Percentiles rank a stretch among this genome's conserved stretches.
These are phyloP conservation scores for Scutellaria baicalensis DNA, from an alignment of 257 asterid species.

Conservation along the genomic window DNA sequence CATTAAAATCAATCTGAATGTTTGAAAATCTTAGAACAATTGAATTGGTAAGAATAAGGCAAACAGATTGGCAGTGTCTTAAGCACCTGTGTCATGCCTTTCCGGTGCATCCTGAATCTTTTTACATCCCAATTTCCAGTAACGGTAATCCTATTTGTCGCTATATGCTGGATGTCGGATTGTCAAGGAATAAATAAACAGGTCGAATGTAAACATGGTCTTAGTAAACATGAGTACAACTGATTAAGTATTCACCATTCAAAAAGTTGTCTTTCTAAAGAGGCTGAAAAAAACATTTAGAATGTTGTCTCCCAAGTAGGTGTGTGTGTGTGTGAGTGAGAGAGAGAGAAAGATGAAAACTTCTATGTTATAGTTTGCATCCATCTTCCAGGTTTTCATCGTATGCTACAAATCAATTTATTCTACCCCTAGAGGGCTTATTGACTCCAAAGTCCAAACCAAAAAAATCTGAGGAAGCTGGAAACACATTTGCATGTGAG, in stretches of 20 bases:
- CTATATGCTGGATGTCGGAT: conserved; percentile 31
- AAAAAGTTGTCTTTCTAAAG: too few species aligned
- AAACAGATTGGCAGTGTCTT: not conserved
- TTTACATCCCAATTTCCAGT: conserved; percentile 91
- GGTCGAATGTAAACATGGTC: not conserved
- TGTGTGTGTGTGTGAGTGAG: not conserved
- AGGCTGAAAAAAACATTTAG: too few species aligned
- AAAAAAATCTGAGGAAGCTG: not conserved
- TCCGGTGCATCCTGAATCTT: conserved; percentile 81
- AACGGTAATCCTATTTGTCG: conserved; percentile 36
- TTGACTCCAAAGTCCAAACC: not conserved
- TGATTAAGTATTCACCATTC: not conserved
- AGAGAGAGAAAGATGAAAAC: not conserved
- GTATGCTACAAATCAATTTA: not conserved
- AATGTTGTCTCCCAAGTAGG: too few species aligned
- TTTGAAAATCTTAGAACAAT: not conserved
- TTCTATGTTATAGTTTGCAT: not conserved
- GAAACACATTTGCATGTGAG: not conserved
- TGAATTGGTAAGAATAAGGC: not conserved
- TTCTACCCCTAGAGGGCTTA: not conserved
- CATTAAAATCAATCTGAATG: not conserved
- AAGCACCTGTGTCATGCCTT: conserved; percentile 93
- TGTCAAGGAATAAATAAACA: not conserved
- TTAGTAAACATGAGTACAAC: not conserved
- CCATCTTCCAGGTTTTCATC: not conserved